A percentile compares a stretch with the other conserved stretches of the same genome.
phyloP scores from a whole-genome alignment of 345 rosid species.

The Eucalyptus pumila region DNA sequence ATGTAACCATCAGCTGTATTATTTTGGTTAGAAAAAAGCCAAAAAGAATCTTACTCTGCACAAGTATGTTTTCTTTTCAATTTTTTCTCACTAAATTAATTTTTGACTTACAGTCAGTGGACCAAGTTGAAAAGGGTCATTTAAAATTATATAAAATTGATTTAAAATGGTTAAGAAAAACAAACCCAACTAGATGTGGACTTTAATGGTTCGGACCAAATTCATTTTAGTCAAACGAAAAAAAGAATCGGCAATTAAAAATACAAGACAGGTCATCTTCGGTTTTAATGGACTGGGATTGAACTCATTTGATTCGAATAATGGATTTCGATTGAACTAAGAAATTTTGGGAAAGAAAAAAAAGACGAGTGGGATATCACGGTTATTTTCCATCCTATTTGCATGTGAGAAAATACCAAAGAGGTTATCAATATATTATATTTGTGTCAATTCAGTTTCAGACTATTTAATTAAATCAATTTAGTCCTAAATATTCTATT shows the following conservation, averaged over 20 bases:
- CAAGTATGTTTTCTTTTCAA: too few relatives aligned
- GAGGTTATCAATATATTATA: too few relatives aligned
- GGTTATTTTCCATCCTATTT: not conserved
- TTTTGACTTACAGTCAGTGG: not conserved
- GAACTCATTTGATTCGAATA: too few relatives aligned
- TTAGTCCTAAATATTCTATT: too few relatives aligned
- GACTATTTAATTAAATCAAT: too few relatives aligned
- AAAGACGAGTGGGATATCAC: not conserved
- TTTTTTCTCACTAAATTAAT: not conserved
- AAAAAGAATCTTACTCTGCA: too few relatives aligned
- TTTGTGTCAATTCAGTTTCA: too few relatives aligned
- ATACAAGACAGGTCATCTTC: not conserved
- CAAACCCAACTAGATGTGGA: not conserved
- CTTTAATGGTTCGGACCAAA: not conserved
- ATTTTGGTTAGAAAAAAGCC: too few relatives aligned
- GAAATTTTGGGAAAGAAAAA: too few relatives aligned
- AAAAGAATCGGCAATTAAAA: not conserved
- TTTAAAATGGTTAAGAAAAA: not conserved
- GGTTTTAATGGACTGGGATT: not conserved
- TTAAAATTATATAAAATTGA: not conserved
- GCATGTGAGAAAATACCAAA: not conserved
- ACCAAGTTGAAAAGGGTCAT: not conserved
- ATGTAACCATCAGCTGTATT: not conserved
- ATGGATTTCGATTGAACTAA: too few relatives aligned
- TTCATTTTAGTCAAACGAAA: not conserved